Evolutionary conservation across 306 rosid species (phyloP), one percentile per base, ranked within the genome.

Genomic region (Cucumis melo): DNA sequence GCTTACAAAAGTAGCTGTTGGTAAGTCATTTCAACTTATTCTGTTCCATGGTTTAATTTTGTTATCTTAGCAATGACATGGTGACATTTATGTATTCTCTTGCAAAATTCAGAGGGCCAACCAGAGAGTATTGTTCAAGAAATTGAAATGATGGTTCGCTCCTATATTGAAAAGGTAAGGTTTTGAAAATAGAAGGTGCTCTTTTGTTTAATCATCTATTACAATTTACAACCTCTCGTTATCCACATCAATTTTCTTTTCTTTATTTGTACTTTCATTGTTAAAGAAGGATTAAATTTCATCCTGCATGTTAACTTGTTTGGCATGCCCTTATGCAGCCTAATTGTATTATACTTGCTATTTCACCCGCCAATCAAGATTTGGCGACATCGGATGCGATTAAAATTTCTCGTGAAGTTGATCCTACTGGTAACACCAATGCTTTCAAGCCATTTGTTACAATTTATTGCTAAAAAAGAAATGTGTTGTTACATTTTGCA

Each of bases 351-450:
- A 93, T 93, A 84, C 88, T 93, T 42, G 98, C 98, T 50, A 88
- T 93, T 78, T 89, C 98, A 82, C 98, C 98, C 53, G 98, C 98
- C 79, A 93, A 93, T 88, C 98, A 93, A 91, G 98, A 93, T 83
- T 91, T 93, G 83, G 98, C 98, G 38, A 93, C 98, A 23, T 93
- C 98, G 19, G 98, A 93, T 89, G 98, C 98, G 20, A 91, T 93
- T 80, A 93, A 85, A 82, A 93, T 93, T 53, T 91, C 98, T 58
- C 97, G 98, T 78, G 97, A 93, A 82, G 97, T 93, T 64, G 98
- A 93, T 77, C 98, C 98, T 50, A 87, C 97, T 19, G 98, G 98
- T 93, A 83, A 79, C 60, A 57, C 73, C 44, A 27, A 6, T 11
- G 27, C 29, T 73, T 16, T 51, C 6, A 24, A 29, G 61, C 6